These are phyloP conservation scores for Magnusiomyces ingens DNA, from an alignment of 1,139 yeast genomes.

Conservation along the genomic window DNA sequence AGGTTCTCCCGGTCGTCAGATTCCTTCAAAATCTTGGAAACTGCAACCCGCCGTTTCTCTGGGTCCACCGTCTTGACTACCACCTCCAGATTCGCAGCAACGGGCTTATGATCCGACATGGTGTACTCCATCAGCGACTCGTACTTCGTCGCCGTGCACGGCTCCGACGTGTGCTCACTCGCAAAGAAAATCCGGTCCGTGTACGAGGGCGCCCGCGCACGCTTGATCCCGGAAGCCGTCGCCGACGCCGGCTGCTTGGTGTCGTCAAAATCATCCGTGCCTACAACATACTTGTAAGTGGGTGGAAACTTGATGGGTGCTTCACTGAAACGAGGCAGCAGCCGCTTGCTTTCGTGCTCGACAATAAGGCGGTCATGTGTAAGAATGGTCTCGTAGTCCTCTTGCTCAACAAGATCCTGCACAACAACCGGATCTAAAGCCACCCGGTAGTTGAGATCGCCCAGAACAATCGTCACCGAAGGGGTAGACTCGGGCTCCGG, in stretches of 20 bases:
- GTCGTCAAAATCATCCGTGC: slow-evolving; percentile 37
- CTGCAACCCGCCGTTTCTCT: slow-evolving; percentile 32
- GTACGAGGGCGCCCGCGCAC: slow-evolving; percentile 66
- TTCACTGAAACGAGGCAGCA: slow-evolving; percentile 60
- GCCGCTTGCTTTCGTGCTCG: slow-evolving; percentile 47
- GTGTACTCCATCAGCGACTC: slow-evolving; percentile 30
- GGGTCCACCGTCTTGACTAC: slow-evolving; percentile 45
- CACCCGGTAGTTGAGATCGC: slow-evolving; percentile 71
- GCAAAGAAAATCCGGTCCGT: slow-evolving; percentile 59
- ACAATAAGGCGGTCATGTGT: slow-evolving; percentile 52
- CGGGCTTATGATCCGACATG: slow-evolving; percentile 75
- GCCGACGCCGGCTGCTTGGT: slow-evolving; percentile 26
- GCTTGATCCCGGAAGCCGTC: slow-evolving; percentile 31
- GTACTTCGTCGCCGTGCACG: slow-evolving; percentile 19
- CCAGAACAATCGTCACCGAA: slow-evolving; percentile 46
- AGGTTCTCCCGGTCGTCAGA: slow-evolving; percentile 41
- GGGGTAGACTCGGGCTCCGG: slow-evolving; percentile 8
- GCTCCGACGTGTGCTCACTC: slow-evolving; percentile 15
- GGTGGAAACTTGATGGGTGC: slow-evolving; percentile 61
- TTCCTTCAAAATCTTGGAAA: slow-evolving; percentile 34
- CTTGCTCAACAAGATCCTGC: slow-evolving; percentile 38
- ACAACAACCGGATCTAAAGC: slow-evolving; percentile 41
- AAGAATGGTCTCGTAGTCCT: slow-evolving; percentile 44
- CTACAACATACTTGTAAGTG: slow-evolving; percentile 54
- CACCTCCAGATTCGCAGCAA: slow-evolving; percentile 45